Percentiles rank a stretch among this genome's conserved stretches.
These are phyloP conservation scores for Starmerella ratchasimensis DNA, from an alignment of 805 yeast species.

Conservation along the genomic window DNA sequence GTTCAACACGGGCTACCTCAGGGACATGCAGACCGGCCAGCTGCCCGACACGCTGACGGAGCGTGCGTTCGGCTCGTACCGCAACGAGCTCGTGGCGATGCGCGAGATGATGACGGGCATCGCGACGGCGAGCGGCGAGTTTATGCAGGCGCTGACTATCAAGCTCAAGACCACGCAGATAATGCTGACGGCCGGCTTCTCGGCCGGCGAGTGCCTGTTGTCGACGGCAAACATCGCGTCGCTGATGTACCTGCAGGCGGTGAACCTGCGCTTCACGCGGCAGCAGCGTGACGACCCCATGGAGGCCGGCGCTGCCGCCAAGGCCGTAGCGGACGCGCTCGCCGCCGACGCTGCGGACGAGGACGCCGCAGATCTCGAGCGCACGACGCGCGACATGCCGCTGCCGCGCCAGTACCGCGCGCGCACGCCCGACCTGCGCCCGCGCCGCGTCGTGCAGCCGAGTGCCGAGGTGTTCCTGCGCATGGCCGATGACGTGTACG, in stretches of 20 bases:
- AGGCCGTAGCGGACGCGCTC: not conserved
- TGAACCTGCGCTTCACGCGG: slow-evolving; percentile 7
- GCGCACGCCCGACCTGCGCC: not conserved
- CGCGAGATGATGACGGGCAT: slow-evolving; percentile 64
- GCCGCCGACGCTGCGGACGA: not conserved
- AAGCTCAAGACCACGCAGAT: slow-evolving; percentile 52
- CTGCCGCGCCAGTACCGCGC: too few relatives aligned
- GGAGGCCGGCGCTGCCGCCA: too few relatives aligned
- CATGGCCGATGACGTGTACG: slow-evolving; percentile 12
- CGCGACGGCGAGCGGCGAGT: slow-evolving; percentile 56
- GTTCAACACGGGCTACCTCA: slow-evolving; percentile 12
- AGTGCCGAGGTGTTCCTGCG: slow-evolving; percentile 10
- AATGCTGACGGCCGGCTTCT: slow-evolving; percentile 61
- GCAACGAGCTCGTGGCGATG: slow-evolving; percentile 64
- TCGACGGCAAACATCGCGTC: slow-evolving; percentile 62
- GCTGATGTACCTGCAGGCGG: slow-evolving; percentile 44
- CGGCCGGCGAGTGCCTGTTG: slow-evolving; percentile 48
- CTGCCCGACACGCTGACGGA: slow-evolving; percentile 11
- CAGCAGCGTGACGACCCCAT: not conserved
- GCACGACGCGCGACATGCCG: not conserved
- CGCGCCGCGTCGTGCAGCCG: slow-evolving; percentile 4
- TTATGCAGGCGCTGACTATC: slow-evolving; percentile 44
- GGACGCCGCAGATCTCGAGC: not conserved
- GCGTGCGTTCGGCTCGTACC: slow-evolving; percentile 30
- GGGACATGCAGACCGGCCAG: slow-evolving; percentile 10